Percentiles rank a stretch among this genome's conserved stretches.
Conservation (phyloP, 2,329 filamentous ascomycete genomes). For the Aschersonia sp. region DNA sequence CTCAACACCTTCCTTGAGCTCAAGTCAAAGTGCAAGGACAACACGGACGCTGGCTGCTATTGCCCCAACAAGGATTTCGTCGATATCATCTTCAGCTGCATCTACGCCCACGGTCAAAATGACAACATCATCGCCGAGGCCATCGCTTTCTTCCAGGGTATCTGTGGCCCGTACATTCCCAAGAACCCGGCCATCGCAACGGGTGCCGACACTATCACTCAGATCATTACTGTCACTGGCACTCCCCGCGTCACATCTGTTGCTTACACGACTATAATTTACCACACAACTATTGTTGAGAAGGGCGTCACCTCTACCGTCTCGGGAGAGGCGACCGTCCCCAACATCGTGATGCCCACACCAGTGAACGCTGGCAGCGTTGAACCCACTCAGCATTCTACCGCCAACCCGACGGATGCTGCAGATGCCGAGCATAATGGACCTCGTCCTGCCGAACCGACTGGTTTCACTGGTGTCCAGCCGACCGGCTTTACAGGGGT, state of each 20-base stretch:
- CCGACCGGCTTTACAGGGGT: too few relatives aligned
- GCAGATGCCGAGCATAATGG: too few relatives aligned
- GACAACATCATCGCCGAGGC: conserved; percentile 54
- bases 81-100: conserved; percentile 64
- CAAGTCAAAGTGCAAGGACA: conserved; percentile 62
- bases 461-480: too few relatives aligned
- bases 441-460: too few relatives aligned
- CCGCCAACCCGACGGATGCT: too few relatives aligned
- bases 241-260: conserved; percentile 35
- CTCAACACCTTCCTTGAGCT: conserved; percentile 76
- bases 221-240: conserved; percentile 40
- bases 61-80: conserved; percentile 69
- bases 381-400: too few relatives aligned
- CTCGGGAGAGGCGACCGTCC: too few relatives aligned
- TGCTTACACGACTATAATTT: conserved; percentile 29
- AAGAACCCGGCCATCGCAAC: conserved; percentile 79
- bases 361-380: too few relatives aligned
- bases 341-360: too few relatives aligned
- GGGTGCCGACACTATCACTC: conserved; percentile 49
- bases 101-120: conserved; percentile 59
- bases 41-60: conserved; percentile 74
- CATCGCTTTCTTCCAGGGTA: conserved; percentile 75
- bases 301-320: conserved; percentile 7
- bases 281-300: conserved; percentile 31
- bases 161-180: conserved; percentile 64